Percentiles rank a stretch among this genome's conserved stretches.
Conservation (phyloP, 192 early-diverging fungal species). For the Chytriomyces confervae region DNA sequence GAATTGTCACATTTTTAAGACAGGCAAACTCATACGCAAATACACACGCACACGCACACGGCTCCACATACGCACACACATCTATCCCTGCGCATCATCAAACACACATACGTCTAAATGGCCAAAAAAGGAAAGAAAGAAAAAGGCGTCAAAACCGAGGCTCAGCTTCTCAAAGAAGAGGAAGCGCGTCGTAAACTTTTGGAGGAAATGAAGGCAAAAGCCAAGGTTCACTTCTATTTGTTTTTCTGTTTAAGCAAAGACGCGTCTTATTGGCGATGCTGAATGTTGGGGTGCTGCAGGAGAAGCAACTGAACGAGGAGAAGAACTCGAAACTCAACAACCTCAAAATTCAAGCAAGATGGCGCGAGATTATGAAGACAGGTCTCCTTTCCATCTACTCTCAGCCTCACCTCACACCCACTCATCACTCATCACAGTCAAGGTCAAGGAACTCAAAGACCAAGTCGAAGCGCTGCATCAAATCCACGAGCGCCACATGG, state of each 20-base stretch:
- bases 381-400: constrained; percentile 34
- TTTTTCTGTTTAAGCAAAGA: neutral
- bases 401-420: neutral
- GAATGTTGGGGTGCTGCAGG: constrained; percentile 30
- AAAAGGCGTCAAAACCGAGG: constrained; percentile 55
- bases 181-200: constrained; percentile 52
- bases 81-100: neutral
- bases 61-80: neutral
- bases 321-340: constrained; percentile 59
- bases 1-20: no score
- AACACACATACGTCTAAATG: constrained; percentile 1
- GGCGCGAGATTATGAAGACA: constrained; percentile 68
- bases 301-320: constrained; percentile 55
- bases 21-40: neutral
- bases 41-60: neutral
- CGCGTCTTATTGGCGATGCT: neutral
- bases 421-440: constrained; percentile 44
- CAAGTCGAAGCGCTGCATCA: constrained; percentile 54
- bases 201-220: constrained; percentile 57
- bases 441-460: constrained; percentile 46
- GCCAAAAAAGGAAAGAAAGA: constrained; percentile 61
- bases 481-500: constrained; percentile 60
- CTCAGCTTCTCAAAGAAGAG: constrained; percentile 57
- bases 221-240: constrained; percentile 46
- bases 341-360: constrained; percentile 65